A percentile compares a stretch with the other conserved stretches of the same genome.
Evolutionary conservation across 2,329 filamentous ascomycete species (phyloP).

Genomic region (Fusarium pseudoanthophilum): DNA sequence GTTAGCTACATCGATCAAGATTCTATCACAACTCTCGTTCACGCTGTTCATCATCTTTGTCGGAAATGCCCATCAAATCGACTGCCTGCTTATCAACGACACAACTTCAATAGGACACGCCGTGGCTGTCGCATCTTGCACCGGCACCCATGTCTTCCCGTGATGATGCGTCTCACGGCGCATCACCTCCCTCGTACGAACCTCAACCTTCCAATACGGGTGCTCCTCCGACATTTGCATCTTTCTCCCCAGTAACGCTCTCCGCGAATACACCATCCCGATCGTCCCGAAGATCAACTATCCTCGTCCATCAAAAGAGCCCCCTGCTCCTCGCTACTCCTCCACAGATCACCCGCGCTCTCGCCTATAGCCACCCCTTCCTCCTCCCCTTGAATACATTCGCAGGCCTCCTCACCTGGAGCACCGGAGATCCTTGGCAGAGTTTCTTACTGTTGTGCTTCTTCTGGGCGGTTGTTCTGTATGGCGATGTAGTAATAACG

Average conservation of each 20-base stretch:
- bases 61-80: neutral
- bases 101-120: conserved; percentile 50
- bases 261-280: conserved; percentile 71
- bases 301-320: conserved; percentile 96
- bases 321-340: conserved; percentile 92
- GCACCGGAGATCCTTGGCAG: conserved; percentile 92
- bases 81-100: conserved; percentile 31
- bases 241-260: conserved; percentile 87
- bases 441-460: conserved; percentile 87
- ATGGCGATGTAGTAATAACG: conserved; percentile 84
- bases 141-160: conserved; percentile 53
- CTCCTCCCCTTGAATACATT: conserved; percentile 88
- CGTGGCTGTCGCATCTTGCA: conserved; percentile 62
- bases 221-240: conserved; percentile 79
- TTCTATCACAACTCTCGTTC: conserved; percentile 1
- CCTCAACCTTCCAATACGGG: conserved; percentile 49
- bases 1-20: conserved; percentile 4
- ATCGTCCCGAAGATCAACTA: conserved; percentile 80
- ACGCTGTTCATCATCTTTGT: neutral
- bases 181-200: conserved; percentile 49
- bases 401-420: conserved; percentile 91
- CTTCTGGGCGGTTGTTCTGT: conserved; percentile 89
- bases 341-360: conserved; percentile 90
- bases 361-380: conserved; percentile 97
- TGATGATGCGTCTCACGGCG: conserved; percentile 51